Evolutionary conservation across 768 basidiomycete genomes (phyloP), one percentile per base, ranked within the genome.

Genomic region (Hypholoma sublateritium): DNA sequence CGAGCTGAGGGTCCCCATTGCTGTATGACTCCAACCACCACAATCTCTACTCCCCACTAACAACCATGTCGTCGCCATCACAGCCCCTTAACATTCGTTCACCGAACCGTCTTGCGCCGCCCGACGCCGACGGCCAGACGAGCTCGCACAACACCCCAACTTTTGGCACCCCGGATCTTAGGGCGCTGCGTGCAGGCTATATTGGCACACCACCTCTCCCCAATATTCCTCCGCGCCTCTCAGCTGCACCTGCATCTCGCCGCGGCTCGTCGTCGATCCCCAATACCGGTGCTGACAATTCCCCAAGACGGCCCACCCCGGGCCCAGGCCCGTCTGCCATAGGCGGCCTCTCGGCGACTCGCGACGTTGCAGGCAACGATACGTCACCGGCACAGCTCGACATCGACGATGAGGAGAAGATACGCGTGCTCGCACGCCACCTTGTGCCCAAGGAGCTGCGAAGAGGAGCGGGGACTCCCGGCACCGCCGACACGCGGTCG

Each of bases 381-480:
- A 24, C 51, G 12, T 35, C 51, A 3, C 32, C 21, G 36, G 17
- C 52, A 6, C 51, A 43, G 11, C 46, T 72, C 16, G 77, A 79
- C 58, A 64, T 89, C 13, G 87, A 89, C 19, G 83, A 89, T 19
- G 91, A 92, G 60, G 91, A 95, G 67, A 97, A 93, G 74, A 87
- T 87, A 2, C 84, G 82, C 64, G 83, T 97, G 1, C 72, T 98
- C 16, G 77, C 88, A 48, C 81, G 85, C 54, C 94, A 97, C 72
- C 78, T 98, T 16, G 87, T 95, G 11, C 81, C 85, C 7, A 84
- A 83, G 25, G 84, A 89, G 44, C 88, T 92, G 59, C 77, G 88
- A n/a, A 70, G 74, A 52, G 69, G 66, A 35, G 58, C 57, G 12
- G 67, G 66, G 41, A 64, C 67, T n/a, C 62, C 57, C 42, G 64